These are phyloP conservation scores for Panicum miliaceum DNA, from an alignment of 176 grass and related monocot genomes.

Conservation along the genomic window DNA sequence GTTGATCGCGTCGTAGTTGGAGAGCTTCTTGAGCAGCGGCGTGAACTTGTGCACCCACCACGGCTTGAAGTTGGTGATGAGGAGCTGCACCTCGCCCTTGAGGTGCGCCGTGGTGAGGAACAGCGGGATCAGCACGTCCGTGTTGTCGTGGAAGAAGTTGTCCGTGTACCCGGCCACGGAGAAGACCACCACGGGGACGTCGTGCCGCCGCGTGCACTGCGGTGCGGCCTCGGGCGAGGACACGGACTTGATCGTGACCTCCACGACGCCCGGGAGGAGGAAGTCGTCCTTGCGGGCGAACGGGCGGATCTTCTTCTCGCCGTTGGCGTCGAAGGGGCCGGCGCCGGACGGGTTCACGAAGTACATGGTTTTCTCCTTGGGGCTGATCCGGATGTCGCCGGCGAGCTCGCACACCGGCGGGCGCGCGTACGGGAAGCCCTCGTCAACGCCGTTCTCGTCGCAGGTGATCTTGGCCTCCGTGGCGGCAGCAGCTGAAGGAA, in stretches of 20 bases:
- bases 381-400: slow-evolving; percentile 69
- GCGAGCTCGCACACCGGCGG: slow-evolving; percentile 68
- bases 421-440: slow-evolving; percentile 82
- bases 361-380: slow-evolving; percentile 57
- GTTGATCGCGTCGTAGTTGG: slow-evolving; percentile 73
- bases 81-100: slow-evolving; percentile 72
- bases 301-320: slow-evolving; percentile 56
- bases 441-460: slow-evolving; percentile 66
- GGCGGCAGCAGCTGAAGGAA: background rate
- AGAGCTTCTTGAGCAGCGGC: slow-evolving; percentile 64
- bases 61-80: slow-evolving; percentile 70
- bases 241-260: slow-evolving; percentile 73
- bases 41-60: slow-evolving; percentile 69
- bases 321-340: slow-evolving; percentile 48
- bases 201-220: slow-evolving; percentile 56
- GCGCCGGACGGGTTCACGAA: slow-evolving; percentile 50
- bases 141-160: slow-evolving; percentile 96
- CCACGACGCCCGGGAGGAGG: slow-evolving; percentile 64
- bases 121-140: slow-evolving; percentile 84
- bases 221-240: slow-evolving; percentile 21
- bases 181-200: slow-evolving; percentile 74
- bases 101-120: slow-evolving; percentile 69
- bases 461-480: slow-evolving; percentile 51
- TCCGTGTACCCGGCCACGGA: slow-evolving; percentile 85
- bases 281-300: slow-evolving; percentile 81